A percentile compares a stretch with the other conserved stretches of the same genome.
These are phyloP conservation scores for Passalora sequoiae DNA, from an alignment of 2,329 filamentous ascomycete genomes.

Conservation along the genomic window DNA sequence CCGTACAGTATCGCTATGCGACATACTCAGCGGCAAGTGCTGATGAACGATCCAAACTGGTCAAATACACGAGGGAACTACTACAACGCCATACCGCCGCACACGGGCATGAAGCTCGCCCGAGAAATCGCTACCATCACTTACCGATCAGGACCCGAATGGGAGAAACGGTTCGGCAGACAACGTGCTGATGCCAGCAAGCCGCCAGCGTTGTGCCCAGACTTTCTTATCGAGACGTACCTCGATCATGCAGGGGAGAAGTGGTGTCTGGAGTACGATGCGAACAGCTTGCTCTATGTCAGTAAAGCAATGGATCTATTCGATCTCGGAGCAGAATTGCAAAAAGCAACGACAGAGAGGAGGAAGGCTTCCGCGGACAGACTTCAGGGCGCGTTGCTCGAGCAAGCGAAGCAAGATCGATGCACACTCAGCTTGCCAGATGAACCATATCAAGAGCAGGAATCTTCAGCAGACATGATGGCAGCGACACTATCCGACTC, in stretches of 20 bases:
- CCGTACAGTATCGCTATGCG: constrained; percentile 99
- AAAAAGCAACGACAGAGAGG: constrained; percentile 57
- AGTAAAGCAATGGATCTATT: constrained; percentile 99
- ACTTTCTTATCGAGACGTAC: constrained; percentile 97
- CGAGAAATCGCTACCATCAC: constrained; percentile 97
- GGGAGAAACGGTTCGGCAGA: constrained; percentile 90
- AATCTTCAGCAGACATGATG: constrained; percentile 42
- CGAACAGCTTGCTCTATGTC: constrained; percentile 91
- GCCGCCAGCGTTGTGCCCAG: constrained; percentile 88
- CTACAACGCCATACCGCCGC: constrained; percentile 79
- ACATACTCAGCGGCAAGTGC: constrained; percentile 91
- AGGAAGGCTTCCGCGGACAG: constrained; percentile 57
- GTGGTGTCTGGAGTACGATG: constrained; percentile 93
- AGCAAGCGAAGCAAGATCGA: constrained; percentile 37
- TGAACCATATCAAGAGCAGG: constrained; percentile 79
- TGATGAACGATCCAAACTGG: constrained; percentile 99
- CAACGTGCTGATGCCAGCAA: constrained; percentile 78
- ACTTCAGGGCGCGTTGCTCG: constrained; percentile 40
- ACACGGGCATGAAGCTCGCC: constrained; percentile 95
- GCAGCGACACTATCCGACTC: constrained; percentile 19
- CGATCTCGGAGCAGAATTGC: constrained; percentile 72
- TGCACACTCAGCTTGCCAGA: constrained; percentile 82
- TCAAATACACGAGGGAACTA: constrained; percentile 70
- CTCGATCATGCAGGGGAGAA: constrained; percentile 97
- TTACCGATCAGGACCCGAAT: constrained; percentile 92